phyloP scores from a whole-genome alignment of 306 rosid genomes.

The Casuarina equisetifolia region DNA sequence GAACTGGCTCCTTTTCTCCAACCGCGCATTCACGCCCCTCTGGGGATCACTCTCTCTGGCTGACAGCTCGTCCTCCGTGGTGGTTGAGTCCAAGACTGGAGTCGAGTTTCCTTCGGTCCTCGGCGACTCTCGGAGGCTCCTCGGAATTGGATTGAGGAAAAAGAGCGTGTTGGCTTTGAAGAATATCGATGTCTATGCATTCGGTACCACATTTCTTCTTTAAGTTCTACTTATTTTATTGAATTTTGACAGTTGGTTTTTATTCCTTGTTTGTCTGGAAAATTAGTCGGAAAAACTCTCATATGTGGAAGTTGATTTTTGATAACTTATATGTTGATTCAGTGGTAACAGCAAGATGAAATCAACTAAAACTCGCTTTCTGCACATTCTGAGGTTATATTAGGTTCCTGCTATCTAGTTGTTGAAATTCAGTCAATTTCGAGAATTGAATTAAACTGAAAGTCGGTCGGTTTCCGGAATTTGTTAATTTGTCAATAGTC shows the following conservation, averaged over 20 bases:
- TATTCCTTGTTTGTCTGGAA: background rate
- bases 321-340: background rate
- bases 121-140: slow-evolving; percentile 60
- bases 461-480: too few relatives aligned
- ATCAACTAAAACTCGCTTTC: background rate
- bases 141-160: slow-evolving; percentile 79
- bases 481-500: too few relatives aligned
- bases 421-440: too few relatives aligned
- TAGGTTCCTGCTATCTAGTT: background rate
- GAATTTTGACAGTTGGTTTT: background rate
- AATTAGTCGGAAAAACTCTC: background rate
- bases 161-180: slow-evolving; percentile 75
- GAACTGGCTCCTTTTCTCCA: slow-evolving; percentile 43
- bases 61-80: slow-evolving; percentile 35
- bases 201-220: slow-evolving; percentile 45
- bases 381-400: background rate
- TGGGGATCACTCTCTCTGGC: slow-evolving; percentile 76
- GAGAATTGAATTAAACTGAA: too few relatives aligned
- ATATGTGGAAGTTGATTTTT: background rate
- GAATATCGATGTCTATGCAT: slow-evolving; percentile 88
- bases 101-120: slow-evolving; percentile 63
- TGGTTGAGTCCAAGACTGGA: slow-evolving; percentile 63
- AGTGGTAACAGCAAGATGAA: background rate
- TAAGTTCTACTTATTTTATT: background rate
- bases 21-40: slow-evolving; percentile 41